Conservation (phyloP, 2,329 filamentous ascomycete species). For the Blumeriella jaapii region DNA sequence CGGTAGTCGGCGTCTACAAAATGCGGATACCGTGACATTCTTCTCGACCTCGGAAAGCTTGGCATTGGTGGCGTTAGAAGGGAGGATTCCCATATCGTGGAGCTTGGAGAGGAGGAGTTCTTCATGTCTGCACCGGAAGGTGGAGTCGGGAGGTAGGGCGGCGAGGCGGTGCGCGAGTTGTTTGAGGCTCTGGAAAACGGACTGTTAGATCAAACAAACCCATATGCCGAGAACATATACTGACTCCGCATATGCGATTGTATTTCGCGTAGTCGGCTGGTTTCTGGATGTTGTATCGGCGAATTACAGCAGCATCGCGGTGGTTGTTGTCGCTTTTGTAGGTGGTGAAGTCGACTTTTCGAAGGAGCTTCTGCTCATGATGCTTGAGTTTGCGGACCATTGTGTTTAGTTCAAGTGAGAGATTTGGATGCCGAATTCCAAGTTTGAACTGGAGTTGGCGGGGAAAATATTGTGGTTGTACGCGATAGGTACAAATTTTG, state of each 20-base stretch:
- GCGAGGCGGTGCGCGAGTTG: conserved; percentile 84
- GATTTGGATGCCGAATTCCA: background rate
- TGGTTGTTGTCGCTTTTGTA: conserved; percentile 85
- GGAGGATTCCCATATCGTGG: conserved; percentile 80
- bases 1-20: conserved; percentile 72
- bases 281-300: conserved; percentile 86
- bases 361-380: conserved; percentile 90
- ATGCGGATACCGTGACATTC: conserved; percentile 77
- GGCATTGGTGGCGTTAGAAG: conserved; percentile 48
- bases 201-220: conserved; percentile 24
- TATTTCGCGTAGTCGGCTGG: conserved; percentile 70
- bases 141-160: conserved; percentile 67
- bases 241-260: conserved; percentile 55
- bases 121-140: conserved; percentile 74
- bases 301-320: conserved; percentile 66
- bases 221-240: conserved; percentile 22
- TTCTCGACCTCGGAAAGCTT: conserved; percentile 80
- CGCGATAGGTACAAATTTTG: conserved; percentile 15
- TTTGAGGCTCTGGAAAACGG: conserved; percentile 54
- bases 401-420: conserved; percentile 23
- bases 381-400: conserved; percentile 97
- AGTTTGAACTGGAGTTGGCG: no score
- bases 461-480: conserved; percentile 1
- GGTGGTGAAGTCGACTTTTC: conserved; percentile 87
- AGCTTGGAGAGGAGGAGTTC: conserved; percentile 82